Evolutionary conservation across 129 eudicot genomes (phyloP).

Genomic region (Gnaphalium uliginosum): DNA sequence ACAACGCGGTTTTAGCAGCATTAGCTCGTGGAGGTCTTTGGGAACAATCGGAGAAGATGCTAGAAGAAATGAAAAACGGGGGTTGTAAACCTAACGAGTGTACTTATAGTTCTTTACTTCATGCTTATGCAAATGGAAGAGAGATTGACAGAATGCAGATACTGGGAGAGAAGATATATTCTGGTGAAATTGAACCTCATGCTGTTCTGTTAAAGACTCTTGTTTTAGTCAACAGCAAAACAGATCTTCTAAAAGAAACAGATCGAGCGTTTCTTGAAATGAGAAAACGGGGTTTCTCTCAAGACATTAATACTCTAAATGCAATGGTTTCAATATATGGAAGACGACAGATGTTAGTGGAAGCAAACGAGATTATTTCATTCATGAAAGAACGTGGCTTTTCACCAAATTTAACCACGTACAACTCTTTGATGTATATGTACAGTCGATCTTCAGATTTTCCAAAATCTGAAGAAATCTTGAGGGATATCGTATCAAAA

Average conservation of each 20-base stretch:
- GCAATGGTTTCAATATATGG: slow-evolving; percentile 92
- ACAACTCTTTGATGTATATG: slow-evolving; percentile 89
- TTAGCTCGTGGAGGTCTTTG: slow-evolving; percentile 89
- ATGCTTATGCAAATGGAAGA: slow-evolving; percentile 87
- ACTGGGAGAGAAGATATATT: slow-evolving; percentile 69
- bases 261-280: slow-evolving; percentile 72
- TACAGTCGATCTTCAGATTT: slow-evolving; percentile 66
- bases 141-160: slow-evolving; percentile 53
- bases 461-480: slow-evolving; percentile 66
- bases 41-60: slow-evolving; percentile 83
- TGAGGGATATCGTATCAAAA: slow-evolving; percentile 56
- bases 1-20: slow-evolving; percentile 85
- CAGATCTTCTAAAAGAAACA: slow-evolving; percentile 66
- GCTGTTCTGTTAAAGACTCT: slow-evolving; percentile 66
- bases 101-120: slow-evolving; percentile 80
- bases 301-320: slow-evolving; percentile 62
- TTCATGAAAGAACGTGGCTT: slow-evolving; percentile 69
- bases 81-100: slow-evolving; percentile 75
- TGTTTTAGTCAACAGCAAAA: slow-evolving; percentile 81
- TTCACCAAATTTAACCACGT: slow-evolving; percentile 80
- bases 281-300: slow-evolving; percentile 51
- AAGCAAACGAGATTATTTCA: slow-evolving; percentile 62
- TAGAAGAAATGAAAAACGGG: slow-evolving; percentile 65
- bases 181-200: slow-evolving; percentile 59
- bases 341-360: slow-evolving; percentile 65